Conservation (phyloP, 768 basidiomycete species). For the Pleurotus eryngii region DNA sequence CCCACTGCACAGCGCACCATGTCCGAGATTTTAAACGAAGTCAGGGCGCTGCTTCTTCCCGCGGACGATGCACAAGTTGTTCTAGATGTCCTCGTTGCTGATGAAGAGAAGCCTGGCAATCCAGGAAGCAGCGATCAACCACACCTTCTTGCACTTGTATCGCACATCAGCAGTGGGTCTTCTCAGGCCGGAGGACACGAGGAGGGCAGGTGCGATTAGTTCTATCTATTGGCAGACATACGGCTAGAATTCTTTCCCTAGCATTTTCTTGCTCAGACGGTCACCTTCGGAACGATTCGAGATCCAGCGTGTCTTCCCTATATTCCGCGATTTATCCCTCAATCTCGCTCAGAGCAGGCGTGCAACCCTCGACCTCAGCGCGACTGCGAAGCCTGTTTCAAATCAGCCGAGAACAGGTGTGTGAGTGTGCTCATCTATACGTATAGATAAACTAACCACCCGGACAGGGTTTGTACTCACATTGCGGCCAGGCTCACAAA, state of each 20-base stretch:
- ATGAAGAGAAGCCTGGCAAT: slow-evolving; percentile 1
- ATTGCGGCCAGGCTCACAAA: slow-evolving; percentile 40
- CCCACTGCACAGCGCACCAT: background rate
- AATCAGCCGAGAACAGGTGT: slow-evolving; percentile 41
- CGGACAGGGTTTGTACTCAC: slow-evolving; percentile 51
- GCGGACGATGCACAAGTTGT: slow-evolving; percentile 45
- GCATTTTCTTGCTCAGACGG: slow-evolving; percentile 48
- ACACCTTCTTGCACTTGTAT: slow-evolving; percentile 47
- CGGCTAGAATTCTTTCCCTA: slow-evolving; percentile 18
- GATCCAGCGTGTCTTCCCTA: slow-evolving; percentile 52
- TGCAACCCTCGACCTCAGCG: slow-evolving; percentile 31
- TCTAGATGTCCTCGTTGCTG: slow-evolving; percentile 30
- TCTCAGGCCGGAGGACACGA: slow-evolving; percentile 35
- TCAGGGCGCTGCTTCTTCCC: slow-evolving; percentile 27
- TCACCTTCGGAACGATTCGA: slow-evolving; percentile 33
- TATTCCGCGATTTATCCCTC: slow-evolving; percentile 52
- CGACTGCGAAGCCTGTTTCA: slow-evolving; percentile 19
- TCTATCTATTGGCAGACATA: slow-evolving; percentile 10
- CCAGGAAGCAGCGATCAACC: slow-evolving; percentile 20
- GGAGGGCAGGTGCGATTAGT: slow-evolving; percentile 46
- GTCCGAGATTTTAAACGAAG: slow-evolving; percentile 14
- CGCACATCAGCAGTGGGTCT: slow-evolving; percentile 34
- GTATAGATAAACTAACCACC: background rate
- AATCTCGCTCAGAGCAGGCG: slow-evolving; percentile 53
- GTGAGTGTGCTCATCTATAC: background rate